Conservation (phyloP, 176 grass and related monocot species). For the Oryza australiensis region DNA sequence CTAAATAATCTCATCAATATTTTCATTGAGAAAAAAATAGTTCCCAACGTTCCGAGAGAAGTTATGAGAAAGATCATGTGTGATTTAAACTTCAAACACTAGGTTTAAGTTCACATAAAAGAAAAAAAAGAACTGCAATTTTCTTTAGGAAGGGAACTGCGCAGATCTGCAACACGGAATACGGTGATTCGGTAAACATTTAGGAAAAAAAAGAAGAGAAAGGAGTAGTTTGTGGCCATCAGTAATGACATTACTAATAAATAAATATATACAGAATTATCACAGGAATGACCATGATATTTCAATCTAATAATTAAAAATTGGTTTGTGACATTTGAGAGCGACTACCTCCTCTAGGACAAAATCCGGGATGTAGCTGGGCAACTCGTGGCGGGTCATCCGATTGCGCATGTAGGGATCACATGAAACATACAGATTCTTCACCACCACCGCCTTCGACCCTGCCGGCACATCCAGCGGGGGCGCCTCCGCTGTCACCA, state of each 20-base stretch:
- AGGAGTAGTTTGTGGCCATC: not conserved
- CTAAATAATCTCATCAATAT: too few relatives aligned
- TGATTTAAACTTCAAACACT: not conserved
- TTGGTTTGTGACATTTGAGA: not conserved
- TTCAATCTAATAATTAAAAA: not conserved
- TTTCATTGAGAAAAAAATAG: too few relatives aligned
- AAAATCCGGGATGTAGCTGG: constrained; percentile 40
- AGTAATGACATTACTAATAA: too few relatives aligned
- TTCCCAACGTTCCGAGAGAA: too few relatives aligned
- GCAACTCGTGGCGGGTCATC: constrained; percentile 43
- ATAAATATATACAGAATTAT: not conserved
- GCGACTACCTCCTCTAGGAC: constrained; percentile 7
- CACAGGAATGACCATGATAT: not conserved
- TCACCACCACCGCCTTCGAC: constrained; percentile 38
- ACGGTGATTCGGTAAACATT: not conserved
- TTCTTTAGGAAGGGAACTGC: not conserved
- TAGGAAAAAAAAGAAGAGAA: not conserved
- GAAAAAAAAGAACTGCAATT: not conserved
- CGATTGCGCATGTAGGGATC: constrained; percentile 65
- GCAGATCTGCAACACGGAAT: too few relatives aligned
- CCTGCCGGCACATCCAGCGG: not conserved
- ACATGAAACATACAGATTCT: constrained; percentile 75
- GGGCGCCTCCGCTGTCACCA: constrained; percentile 7
- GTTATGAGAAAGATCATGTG: not conserved
- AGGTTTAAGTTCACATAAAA: not conserved